These are phyloP conservation scores for Rhazya stricta DNA, from an alignment of 257 asterid species.

Conservation along the genomic window DNA sequence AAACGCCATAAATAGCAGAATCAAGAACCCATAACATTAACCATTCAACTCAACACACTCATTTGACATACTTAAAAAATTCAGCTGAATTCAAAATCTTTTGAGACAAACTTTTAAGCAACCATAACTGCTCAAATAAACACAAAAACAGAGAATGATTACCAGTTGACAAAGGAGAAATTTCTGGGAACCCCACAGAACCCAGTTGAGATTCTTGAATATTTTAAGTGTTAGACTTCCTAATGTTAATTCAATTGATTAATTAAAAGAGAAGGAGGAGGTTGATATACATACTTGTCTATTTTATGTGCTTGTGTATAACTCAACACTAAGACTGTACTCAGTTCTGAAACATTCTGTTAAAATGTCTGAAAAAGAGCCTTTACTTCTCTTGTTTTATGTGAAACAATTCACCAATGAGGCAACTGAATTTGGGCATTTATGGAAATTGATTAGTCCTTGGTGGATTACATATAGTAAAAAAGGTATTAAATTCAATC, in stretches of 20 bases:
- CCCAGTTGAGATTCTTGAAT: constrained; percentile 15
- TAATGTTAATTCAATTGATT: neutral
- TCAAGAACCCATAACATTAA: constrained; percentile 18
- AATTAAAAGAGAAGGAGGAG: neutral
- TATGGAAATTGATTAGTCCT: neutral
- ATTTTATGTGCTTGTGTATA: no score
- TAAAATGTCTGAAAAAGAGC: neutral
- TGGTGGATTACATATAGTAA: neutral
- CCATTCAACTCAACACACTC: neutral
- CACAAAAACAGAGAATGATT: neutral
- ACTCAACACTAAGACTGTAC: neutral
- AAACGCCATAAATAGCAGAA: neutral
- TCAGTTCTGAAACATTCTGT: neutral
- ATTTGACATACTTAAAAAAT: neutral
- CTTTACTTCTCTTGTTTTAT: neutral
- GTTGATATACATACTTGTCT: neutral
- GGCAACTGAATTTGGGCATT: neutral
- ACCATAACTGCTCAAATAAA: neutral
- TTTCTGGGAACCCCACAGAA: neutral
- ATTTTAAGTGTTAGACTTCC: neutral
- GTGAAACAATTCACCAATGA: neutral
- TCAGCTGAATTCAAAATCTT: neutral
- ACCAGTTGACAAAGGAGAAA: constrained; percentile 9
- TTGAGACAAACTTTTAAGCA: no score
- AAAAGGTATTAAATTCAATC: no score